A percentile compares a stretch with the other conserved stretches of the same genome.
phyloP scores from a whole-genome alignment of 1,284 basidiomycete genomes.

The Pascua sp. region DNA sequence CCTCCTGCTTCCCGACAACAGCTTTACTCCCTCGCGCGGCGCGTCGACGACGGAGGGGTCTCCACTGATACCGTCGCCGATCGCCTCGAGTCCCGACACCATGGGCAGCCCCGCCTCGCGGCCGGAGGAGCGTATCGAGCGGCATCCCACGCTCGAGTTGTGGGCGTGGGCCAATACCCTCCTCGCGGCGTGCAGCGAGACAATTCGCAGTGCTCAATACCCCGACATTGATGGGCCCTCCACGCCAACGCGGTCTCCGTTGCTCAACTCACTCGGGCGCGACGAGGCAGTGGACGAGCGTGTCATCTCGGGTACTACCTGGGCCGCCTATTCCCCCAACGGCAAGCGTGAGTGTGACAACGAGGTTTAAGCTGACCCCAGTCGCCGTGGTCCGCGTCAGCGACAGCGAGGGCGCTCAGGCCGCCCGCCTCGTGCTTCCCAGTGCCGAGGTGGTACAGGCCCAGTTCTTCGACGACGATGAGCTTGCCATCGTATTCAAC shows the following conservation, averaged over 20 bases:
- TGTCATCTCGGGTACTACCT: no score
- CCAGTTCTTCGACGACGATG: conserved; percentile 41
- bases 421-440: neutral
- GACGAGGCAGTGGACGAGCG: no score
- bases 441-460: conserved; percentile 9
- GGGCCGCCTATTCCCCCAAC: no score
- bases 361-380: neutral
- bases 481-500: conserved; percentile 32
- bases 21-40: neutral
- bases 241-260: no score
- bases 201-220: neutral
- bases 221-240: no score
- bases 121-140: conserved; percentile 1
- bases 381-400: conserved; percentile 1
- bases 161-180: conserved; percentile 20
- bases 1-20: conserved; percentile 4
- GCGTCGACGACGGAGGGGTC: neutral
- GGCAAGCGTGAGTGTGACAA: neutral
- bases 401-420: neutral
- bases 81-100: conserved; percentile 10
- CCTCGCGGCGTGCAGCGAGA: conserved; percentile 2
- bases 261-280: no score
- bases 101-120: neutral
- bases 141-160: conserved; percentile 10
- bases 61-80: neutral